A percentile compares a stretch with the other conserved stretches of the same genome.
These are phyloP conservation scores for Dryas integrifolia DNA, from an alignment of 331 rosid genomes.

Conservation along the genomic window DNA sequence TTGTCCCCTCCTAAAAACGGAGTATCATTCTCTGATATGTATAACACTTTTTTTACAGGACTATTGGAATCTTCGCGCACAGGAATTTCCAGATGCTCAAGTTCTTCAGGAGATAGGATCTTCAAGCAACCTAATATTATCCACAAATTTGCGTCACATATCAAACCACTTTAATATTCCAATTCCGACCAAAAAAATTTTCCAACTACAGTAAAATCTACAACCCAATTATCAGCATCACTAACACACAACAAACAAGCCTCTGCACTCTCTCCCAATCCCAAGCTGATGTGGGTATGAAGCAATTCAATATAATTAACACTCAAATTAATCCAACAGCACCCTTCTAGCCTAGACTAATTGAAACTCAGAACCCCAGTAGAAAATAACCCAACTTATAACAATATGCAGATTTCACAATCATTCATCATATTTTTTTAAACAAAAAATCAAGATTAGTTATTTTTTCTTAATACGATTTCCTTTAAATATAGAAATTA, in stretches of 20 bases:
- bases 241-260: background rate
- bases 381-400: background rate
- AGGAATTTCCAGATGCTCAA: slow-evolving; percentile 71
- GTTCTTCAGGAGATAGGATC: slow-evolving; percentile 72
- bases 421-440: background rate
- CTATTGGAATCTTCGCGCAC: slow-evolving; percentile 32
- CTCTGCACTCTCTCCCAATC: background rate
- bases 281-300: background rate
- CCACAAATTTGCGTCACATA: slow-evolving; percentile 23
- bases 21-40: slow-evolving; percentile 44
- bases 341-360: background rate
- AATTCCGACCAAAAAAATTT: background rate
- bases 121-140: slow-evolving; percentile 74
- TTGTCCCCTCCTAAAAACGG: slow-evolving; percentile 39
- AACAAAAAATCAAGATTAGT: background rate
- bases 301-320: background rate
- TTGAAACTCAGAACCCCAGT: background rate
- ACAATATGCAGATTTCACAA: slow-evolving; percentile 2
- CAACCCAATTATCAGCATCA: background rate
- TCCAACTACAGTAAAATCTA: background rate
- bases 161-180: background rate
- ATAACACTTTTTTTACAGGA: slow-evolving; percentile 47
- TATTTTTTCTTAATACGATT: background rate
- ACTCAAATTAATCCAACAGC: background rate
- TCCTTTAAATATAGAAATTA: background rate